A percentile compares a stretch with the other conserved stretches of the same genome.
Evolutionary conservation across 306 rosid species (phyloP).

Genomic region (Ochetophila trinervis): DNA sequence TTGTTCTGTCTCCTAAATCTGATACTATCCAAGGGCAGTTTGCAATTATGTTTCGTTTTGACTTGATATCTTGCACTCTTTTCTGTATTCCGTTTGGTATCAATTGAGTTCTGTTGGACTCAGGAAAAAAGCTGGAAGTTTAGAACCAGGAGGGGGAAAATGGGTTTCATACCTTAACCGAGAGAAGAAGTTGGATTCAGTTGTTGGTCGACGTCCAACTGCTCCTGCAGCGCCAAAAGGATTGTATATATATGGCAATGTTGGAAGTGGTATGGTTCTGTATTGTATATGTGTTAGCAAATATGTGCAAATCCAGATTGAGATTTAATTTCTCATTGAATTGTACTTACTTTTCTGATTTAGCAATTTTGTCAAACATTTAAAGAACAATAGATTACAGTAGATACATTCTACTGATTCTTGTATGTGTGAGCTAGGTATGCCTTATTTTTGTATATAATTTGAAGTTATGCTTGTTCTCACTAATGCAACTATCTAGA

Average conservation of each 20-base stretch:
- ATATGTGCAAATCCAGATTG: slow-evolving; percentile 3
- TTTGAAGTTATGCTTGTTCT: background rate
- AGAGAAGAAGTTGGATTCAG: slow-evolving; percentile 80
- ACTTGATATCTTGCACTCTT: background rate
- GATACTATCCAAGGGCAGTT: background rate
- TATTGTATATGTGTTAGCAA: slow-evolving; percentile 13
- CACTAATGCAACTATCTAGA: background rate
- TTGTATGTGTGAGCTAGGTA: background rate
- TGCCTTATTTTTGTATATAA: background rate
- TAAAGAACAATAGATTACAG: background rate
- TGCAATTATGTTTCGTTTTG: background rate
- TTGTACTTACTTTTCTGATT: background rate
- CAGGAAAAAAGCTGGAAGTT: slow-evolving; percentile 58
- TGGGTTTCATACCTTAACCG: slow-evolving; percentile 97
- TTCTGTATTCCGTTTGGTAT: slow-evolving; percentile 10
- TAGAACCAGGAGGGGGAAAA: slow-evolving; percentile 89
- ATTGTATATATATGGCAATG: slow-evolving; percentile 88
- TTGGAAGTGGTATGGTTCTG: slow-evolving; percentile 76
- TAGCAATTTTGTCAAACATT: background rate
- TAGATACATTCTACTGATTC: background rate
- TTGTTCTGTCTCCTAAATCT: no score
- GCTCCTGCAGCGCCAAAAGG: slow-evolving; percentile 92
- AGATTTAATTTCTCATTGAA: slow-evolving; percentile 10
- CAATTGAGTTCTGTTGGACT: slow-evolving; percentile 23
- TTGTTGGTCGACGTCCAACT: slow-evolving; percentile 68